These are phyloP conservation scores for Pseudoturritis turrita DNA, from an alignment of 345 rosid genomes.

Conservation along the genomic window DNA sequence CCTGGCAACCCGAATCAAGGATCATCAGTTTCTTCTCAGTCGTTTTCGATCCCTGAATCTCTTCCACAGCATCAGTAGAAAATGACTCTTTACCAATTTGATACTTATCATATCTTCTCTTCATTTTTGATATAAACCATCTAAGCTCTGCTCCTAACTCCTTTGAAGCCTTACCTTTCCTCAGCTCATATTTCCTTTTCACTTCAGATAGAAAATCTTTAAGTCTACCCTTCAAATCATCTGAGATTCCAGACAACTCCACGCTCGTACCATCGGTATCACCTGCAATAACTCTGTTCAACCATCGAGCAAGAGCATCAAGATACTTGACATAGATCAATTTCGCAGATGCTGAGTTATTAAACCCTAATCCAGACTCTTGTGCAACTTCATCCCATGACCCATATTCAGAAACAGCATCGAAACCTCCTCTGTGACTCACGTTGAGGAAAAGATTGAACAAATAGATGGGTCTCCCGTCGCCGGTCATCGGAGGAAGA, in stretches of 20 bases:
- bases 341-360: conserved; percentile 33
- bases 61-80: conserved; percentile 18
- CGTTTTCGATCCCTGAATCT: not conserved
- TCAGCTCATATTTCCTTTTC: conserved; percentile 29
- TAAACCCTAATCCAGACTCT: conserved; percentile 44
- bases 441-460: conserved; percentile 46
- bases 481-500: conserved; percentile 53
- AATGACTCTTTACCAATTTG: conserved; percentile 28
- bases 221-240: conserved; percentile 34
- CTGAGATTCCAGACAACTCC: conserved; percentile 22
- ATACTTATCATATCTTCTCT: conserved; percentile 16
- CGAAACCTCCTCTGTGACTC: conserved; percentile 45
- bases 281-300: conserved; percentile 31
- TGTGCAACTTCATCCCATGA: conserved; percentile 49
- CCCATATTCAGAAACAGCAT: conserved; percentile 37
- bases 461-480: conserved; percentile 49
- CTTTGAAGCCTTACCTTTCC: conserved; percentile 10
- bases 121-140: conserved; percentile 26
- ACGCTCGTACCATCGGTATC: conserved; percentile 7
- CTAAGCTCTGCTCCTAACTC: conserved; percentile 18
- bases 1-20: not conserved
- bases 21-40: not conserved
- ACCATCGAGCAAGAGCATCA: conserved; percentile 41
- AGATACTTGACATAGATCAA: conserved; percentile 50
- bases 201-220: conserved; percentile 32